Evolutionary conservation across 2,329 filamentous ascomycete genomes (phyloP).

Genomic region (Aspergillus chevalieri): DNA sequence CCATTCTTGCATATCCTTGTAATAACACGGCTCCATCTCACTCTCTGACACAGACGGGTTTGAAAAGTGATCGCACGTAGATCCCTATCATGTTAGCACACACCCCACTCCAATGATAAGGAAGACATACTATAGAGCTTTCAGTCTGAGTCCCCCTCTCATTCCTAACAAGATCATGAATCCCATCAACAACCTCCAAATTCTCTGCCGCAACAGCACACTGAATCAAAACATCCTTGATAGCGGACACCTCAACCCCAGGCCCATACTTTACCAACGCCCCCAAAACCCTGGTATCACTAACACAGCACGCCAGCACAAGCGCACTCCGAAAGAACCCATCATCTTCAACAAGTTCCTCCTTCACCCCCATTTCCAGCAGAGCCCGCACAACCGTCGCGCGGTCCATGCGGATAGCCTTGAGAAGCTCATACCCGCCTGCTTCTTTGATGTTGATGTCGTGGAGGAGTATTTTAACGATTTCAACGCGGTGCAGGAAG

Average conservation of each 20-base stretch:
- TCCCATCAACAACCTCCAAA: conserved; percentile 27
- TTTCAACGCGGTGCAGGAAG: conserved; percentile 1
- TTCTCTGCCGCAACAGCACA: conserved; percentile 14
- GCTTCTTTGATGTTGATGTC: conserved; percentile 1
- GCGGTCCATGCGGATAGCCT: conserved; percentile 5
- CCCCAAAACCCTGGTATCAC: conserved; percentile 2
- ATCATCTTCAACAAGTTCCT: conserved; percentile 2
- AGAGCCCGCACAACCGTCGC: conserved; percentile 6
- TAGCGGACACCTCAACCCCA: conserved; percentile 16
- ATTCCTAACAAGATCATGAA: conserved; percentile 20
- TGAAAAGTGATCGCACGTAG: background rate
- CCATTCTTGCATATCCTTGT: background rate
- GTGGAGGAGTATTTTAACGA: conserved; percentile 6
- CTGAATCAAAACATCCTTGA: conserved; percentile 17
- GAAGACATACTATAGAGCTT: background rate
- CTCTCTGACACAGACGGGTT: background rate
- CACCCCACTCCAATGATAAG: background rate
- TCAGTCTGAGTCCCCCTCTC: background rate
- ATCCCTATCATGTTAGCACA: background rate
- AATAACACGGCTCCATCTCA: background rate
- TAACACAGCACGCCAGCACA: conserved; percentile 6
- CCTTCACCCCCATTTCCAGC: conserved; percentile 10
- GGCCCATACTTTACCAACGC: conserved; percentile 23
- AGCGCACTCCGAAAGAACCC: conserved; percentile 4
- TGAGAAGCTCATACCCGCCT: conserved; percentile 6